These are phyloP conservation scores for Calocera viscosa DNA, from an alignment of 768 basidiomycete genomes.

Conservation along the genomic window DNA sequence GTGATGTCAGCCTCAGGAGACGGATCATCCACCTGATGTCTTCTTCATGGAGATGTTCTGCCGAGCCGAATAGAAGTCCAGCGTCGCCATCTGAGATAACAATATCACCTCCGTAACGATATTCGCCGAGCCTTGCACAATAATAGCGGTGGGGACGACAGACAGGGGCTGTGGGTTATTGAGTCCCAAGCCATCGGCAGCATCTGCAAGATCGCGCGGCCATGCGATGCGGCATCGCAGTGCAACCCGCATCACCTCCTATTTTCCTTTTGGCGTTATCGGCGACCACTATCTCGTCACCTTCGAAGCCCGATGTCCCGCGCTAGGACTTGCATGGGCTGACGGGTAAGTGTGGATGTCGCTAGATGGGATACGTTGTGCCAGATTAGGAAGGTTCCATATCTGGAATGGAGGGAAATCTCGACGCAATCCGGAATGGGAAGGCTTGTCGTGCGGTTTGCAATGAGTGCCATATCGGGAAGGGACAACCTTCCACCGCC, in stretches of 20 bases:
- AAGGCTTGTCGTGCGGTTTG: neutral
- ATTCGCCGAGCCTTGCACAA: neutral
- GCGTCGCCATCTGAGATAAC: neutral
- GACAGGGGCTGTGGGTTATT: neutral
- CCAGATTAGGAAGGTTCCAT: neutral
- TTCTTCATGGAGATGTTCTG: neutral
- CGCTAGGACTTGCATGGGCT: neutral
- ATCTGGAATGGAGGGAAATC: neutral
- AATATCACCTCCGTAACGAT: neutral
- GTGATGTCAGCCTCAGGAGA: neutral
- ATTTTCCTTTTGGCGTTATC: neutral
- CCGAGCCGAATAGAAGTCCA: neutral
- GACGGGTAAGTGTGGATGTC: neutral
- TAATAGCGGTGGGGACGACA: neutral
- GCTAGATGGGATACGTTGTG: neutral
- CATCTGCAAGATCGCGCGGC: neutral
- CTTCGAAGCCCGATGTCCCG: neutral
- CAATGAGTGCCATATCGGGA: neutral
- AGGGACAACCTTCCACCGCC: neutral
- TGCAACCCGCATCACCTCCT: neutral
- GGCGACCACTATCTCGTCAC: neutral
- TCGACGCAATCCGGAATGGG: neutral
- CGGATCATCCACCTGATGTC: slow-evolving; percentile 2
- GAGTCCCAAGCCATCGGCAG: neutral
- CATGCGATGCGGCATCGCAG: neutral